These are phyloP conservation scores for Limtongia smithiae DNA, from an alignment of 805 yeast species.

Conservation along the genomic window DNA sequence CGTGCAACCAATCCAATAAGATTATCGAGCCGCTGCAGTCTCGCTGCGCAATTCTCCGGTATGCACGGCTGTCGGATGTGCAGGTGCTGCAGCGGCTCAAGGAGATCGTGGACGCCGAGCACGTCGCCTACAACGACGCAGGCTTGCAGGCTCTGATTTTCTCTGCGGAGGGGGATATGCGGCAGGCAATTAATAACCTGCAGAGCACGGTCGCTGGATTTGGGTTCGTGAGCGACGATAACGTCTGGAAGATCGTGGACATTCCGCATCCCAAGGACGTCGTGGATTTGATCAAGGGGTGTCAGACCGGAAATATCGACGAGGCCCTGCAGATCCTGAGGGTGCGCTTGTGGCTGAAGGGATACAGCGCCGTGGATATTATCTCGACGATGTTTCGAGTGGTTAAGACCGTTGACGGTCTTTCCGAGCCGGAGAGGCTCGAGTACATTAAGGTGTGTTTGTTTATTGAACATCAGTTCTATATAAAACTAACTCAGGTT, in stretches of 20 bases:
- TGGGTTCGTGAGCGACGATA: constrained; percentile 82
- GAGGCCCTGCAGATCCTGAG: constrained; percentile 57
- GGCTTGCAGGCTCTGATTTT: constrained; percentile 90
- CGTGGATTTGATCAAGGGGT: constrained; percentile 57
- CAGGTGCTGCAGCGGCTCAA: constrained; percentile 76
- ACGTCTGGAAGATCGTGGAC: constrained; percentile 93
- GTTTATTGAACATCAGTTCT: not conserved
- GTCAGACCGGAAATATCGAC: constrained; percentile 51
- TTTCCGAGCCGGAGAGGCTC: constrained; percentile 65
- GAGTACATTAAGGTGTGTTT: constrained; percentile 56
- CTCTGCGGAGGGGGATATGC: constrained; percentile 98
- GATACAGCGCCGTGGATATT: constrained; percentile 90
- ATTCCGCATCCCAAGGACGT: constrained; percentile 92
- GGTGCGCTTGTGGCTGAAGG: constrained; percentile 75
- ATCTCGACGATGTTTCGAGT: constrained; percentile 88
- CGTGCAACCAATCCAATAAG: constrained; percentile 90
- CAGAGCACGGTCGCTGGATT: constrained; percentile 95
- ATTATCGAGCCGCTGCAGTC: constrained; percentile 96
- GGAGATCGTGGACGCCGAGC: constrained; percentile 65
- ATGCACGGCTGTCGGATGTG: constrained; percentile 73
- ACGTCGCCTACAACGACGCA: constrained; percentile 76
- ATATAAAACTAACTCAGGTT: not conserved
- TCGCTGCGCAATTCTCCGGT: constrained; percentile 91
- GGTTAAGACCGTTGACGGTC: constrained; percentile 65
- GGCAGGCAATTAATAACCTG: constrained; percentile 92